A percentile compares a stretch with the other conserved stretches of the same genome.
Conservation (phyloP, 1,284 basidiomycete species). For the Ceratobasidium papillatum region DNA sequence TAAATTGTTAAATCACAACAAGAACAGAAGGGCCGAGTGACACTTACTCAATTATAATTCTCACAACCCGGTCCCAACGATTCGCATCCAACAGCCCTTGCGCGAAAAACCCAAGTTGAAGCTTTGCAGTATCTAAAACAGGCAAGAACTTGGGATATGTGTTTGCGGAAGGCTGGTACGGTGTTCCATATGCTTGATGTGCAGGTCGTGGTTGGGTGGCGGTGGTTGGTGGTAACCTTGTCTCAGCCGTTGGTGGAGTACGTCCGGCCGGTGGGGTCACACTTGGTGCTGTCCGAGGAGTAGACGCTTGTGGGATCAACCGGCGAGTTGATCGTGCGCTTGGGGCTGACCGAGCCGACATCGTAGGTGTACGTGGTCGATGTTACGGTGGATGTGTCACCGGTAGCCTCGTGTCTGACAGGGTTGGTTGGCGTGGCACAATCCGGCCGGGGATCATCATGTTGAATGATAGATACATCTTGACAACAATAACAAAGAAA, state of each 20-base stretch:
- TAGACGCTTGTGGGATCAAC: not conserved
- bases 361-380: slow-evolving; percentile 1
- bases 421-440: not conserved
- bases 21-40: not conserved
- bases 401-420: slow-evolving; percentile 13
- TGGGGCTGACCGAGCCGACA: slow-evolving; percentile 34
- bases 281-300: not conserved
- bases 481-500: not conserved
- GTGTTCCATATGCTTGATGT: slow-evolving; percentile 18
- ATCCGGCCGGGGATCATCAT: slow-evolving; percentile 1
- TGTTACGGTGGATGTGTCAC: slow-evolving; percentile 9
- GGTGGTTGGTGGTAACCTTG: not conserved
- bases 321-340: slow-evolving; percentile 34
- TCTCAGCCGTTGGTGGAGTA: not conserved
- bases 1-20: slow-evolving; percentile 5
- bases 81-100: slow-evolving; percentile 73
- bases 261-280: not conserved
- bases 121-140: slow-evolving; percentile 62
- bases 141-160: slow-evolving; percentile 73
- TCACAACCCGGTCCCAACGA: slow-evolving; percentile 71
- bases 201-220: not conserved
- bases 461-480: slow-evolving; percentile 35
- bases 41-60: slow-evolving; percentile 60
- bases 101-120: slow-evolving; percentile 67
- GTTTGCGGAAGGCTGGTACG: slow-evolving; percentile 23